Conservation (phyloP, 192 early-diverging fungal genomes). For the Entomortierella beljakovae region DNA sequence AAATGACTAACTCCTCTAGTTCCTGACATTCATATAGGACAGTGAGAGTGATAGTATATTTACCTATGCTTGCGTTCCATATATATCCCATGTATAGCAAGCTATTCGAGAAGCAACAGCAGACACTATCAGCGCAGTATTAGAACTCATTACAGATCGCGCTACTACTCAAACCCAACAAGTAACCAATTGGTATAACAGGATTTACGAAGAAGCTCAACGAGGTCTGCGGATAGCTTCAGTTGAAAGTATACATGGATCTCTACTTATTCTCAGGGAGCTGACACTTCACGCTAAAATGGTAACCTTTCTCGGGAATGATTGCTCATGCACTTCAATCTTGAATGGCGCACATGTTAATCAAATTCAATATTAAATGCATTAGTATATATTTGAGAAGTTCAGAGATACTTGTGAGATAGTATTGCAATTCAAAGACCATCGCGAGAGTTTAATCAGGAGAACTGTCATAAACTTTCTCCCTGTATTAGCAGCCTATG, state of each 20-base stretch:
- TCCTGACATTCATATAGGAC: not conserved
- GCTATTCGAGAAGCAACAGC: constrained; percentile 84
- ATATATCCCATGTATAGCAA: constrained; percentile 25
- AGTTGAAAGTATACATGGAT: constrained; percentile 85
- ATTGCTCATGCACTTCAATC: not conserved
- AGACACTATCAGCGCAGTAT: constrained; percentile 81
- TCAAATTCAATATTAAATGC: too few relatives aligned
- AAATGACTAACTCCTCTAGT: not conserved
- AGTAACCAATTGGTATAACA: constrained; percentile 74
- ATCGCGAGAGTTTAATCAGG: constrained; percentile 80
- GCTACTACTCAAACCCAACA: constrained; percentile 62
- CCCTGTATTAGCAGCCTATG: constrained; percentile 84
- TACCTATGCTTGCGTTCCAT: not conserved
- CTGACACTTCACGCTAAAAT: constrained; percentile 82
- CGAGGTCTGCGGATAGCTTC: constrained; percentile 72
- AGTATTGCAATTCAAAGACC: constrained; percentile 80
- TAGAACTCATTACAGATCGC: constrained; percentile 82
- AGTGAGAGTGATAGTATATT: not conserved
- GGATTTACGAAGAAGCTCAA: constrained; percentile 85
- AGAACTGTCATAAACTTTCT: constrained; percentile 86
- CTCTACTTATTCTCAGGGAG: constrained; percentile 83
- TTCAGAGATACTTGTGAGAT: constrained; percentile 82
- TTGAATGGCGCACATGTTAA: not conserved
- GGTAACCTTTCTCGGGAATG: constrained; percentile 52
- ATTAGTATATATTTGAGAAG: constrained; percentile 84